Conservation (phyloP, 495 filamentous ascomycete genomes). For the Penicillium riverlandense region DNA sequence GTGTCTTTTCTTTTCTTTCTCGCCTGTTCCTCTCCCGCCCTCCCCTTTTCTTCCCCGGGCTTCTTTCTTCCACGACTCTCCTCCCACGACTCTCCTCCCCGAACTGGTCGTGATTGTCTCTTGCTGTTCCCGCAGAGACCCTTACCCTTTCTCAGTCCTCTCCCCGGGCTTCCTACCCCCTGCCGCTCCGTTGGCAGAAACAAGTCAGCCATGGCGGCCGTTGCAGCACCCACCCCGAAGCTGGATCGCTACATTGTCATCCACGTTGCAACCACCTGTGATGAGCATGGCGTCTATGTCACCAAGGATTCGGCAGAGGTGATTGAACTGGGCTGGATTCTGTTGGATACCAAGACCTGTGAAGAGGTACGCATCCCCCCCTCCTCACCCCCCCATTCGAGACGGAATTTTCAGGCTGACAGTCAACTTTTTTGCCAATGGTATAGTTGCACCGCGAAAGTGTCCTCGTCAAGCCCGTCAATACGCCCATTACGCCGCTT, state of each 20-base stretch:
- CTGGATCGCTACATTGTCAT: conserved; percentile 95
- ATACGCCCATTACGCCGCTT: conserved; percentile 95
- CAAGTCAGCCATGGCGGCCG: conserved; percentile 39
- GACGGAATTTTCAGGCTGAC: conserved; percentile 5
- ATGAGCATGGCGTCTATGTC: conserved; percentile 98
- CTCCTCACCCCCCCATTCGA: conserved; percentile 1
- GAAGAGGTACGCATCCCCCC: conserved; percentile 65
- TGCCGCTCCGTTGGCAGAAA: conserved; percentile 24
- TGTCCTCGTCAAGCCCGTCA: conserved; percentile 94
- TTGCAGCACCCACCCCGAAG: conserved; percentile 50
- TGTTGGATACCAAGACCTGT: conserved; percentile 82
- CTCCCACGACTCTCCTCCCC: conserved; percentile 12
- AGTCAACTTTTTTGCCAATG: conserved; percentile 8
- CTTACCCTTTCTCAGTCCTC: conserved; percentile 7
- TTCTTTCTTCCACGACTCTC: conserved; percentile 16
- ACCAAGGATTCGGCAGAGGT: conserved; percentile 99
- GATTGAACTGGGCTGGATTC: conserved; percentile 96
- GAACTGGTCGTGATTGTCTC: conserved; percentile 29
- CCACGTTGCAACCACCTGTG: conserved; percentile 97
- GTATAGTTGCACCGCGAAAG: conserved; percentile 84
- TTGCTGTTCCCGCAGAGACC: conserved; percentile 29
- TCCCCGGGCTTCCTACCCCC: conserved; percentile 9
- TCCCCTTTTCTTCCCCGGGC: conserved; percentile 16
- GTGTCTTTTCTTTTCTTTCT: conserved; percentile 17
- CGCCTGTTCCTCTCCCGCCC: conserved; percentile 15